A percentile compares a stretch with the other conserved stretches of the same genome.
Conservation (phyloP, 495 filamentous ascomycete genomes). For the Podospora appendiculata region DNA sequence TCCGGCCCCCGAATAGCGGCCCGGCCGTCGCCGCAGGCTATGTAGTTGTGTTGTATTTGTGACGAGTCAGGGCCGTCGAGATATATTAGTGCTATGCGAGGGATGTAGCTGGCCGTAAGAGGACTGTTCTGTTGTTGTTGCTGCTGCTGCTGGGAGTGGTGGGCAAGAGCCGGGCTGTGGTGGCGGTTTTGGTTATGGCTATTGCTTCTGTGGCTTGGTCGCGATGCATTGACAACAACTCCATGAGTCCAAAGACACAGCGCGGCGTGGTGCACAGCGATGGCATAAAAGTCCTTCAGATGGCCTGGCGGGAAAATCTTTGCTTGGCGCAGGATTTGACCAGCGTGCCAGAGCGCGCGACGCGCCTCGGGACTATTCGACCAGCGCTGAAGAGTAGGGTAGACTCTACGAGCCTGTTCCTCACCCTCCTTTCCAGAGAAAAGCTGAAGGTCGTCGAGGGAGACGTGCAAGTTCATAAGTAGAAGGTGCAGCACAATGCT, state of each 20-base stretch:
- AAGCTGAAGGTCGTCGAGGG: conserved; percentile 56
- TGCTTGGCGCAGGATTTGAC: conserved; percentile 50
- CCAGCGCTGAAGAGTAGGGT: conserved; percentile 47
- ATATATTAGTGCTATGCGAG: conserved; percentile 18
- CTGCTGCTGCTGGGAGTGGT: neutral
- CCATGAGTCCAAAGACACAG: conserved; percentile 56
- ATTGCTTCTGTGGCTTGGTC: neutral
- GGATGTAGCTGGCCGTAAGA: no score
- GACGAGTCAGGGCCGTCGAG: conserved; percentile 40
- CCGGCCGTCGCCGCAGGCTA: conserved; percentile 36
- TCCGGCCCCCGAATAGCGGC: conserved; percentile 31
- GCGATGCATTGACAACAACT: conserved; percentile 31
- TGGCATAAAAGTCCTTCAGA: conserved; percentile 51
- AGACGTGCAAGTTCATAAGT: conserved; percentile 52
- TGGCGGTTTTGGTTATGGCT: neutral
- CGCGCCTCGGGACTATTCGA: conserved; percentile 41
- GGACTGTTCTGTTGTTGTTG: neutral
- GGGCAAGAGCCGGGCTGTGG: neutral
- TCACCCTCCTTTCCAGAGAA: conserved; percentile 57
- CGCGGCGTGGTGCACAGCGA: conserved; percentile 52
- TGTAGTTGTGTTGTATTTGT: conserved; percentile 35
- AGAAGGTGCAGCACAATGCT: conserved; percentile 46
- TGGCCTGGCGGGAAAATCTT: conserved; percentile 36
- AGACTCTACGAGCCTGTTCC: conserved; percentile 48
- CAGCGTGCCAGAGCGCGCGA: conserved; percentile 55